These are phyloP conservation scores for Boletus rubescentipes DNA, from an alignment of 768 basidiomycete genomes.

Conservation along the genomic window DNA sequence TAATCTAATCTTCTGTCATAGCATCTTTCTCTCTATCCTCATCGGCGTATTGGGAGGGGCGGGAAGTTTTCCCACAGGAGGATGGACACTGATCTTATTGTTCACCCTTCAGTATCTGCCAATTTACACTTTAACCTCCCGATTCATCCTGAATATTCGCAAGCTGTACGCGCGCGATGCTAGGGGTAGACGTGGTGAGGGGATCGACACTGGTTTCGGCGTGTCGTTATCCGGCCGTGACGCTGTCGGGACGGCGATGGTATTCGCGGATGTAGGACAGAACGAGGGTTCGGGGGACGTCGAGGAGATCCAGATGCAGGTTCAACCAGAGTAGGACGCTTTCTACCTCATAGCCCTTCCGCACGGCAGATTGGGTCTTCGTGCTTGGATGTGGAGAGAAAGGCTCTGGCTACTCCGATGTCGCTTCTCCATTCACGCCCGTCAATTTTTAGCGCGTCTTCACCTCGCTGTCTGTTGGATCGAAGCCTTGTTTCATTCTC, in stretches of 20 bases:
- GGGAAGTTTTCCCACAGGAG: not conserved
- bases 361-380: too few species aligned
- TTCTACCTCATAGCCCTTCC: too few species aligned
- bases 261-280: not conserved
- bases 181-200: not conserved
- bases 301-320: not conserved
- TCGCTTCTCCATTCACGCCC: conserved; percentile 66
- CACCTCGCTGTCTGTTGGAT: conserved; percentile 68
- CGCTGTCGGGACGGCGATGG: too few species aligned
- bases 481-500: conserved; percentile 66
- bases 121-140: not conserved
- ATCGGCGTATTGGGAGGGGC: not conserved
- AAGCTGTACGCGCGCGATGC: not conserved
- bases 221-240: not conserved
- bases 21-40: not conserved
- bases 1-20: not conserved
- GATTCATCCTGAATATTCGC: not conserved
- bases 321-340: not conserved
- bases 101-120: not conserved
- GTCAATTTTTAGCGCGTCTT: conserved; percentile 59
- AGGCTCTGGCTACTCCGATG: conserved; percentile 79
- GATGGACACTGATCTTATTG: not conserved
- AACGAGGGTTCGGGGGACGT: not conserved
- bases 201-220: conserved; percentile 1
- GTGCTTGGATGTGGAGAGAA: conserved; percentile 62